Percentiles rank a stretch among this genome's conserved stretches.
Conservation (phyloP, 75 land plant species). For the Cryptomeria japonica region DNA sequence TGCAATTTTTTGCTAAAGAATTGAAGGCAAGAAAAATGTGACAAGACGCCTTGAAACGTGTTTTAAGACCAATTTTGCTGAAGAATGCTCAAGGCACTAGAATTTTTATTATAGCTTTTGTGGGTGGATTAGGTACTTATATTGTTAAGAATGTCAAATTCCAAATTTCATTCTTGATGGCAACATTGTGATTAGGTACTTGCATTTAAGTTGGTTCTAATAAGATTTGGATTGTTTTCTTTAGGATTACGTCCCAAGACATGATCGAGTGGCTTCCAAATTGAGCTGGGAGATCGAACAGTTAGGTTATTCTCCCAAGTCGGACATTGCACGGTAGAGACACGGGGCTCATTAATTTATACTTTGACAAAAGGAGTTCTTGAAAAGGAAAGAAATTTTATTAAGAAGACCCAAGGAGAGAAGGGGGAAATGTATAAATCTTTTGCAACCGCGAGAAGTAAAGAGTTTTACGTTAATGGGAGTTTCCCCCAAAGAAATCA, state of each 20-base stretch:
- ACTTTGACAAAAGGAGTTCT: background rate
- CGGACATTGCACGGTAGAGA: conserved; percentile 38
- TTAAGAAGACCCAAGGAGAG: background rate
- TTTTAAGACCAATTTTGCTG: no score
- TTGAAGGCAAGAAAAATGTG: background rate
- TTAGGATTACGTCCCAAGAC: conserved; percentile 48
- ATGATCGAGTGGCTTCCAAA: conserved; percentile 65
- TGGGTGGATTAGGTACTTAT: no score
- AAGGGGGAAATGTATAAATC: background rate
- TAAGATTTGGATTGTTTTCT: background rate
- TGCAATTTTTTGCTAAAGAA: no score
- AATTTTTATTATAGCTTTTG: no score
- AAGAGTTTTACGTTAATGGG: background rate
- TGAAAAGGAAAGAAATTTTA: background rate
- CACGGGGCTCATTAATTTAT: background rate
- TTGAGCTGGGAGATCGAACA: conserved; percentile 71
- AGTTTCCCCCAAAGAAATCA: background rate
- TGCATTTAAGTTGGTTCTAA: background rate
- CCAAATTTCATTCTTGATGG: background rate
- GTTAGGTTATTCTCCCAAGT: conserved; percentile 36
- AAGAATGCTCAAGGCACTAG: no score
- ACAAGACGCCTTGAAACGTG: background rate
- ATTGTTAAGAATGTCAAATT: no score
- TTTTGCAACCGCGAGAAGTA: background rate
- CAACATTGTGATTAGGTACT: background rate